Evolutionary conservation across 2,329 filamentous ascomycete species (phyloP), one percentile per base, ranked within the genome.

Genomic region (Helminthosporium solani): DNA sequence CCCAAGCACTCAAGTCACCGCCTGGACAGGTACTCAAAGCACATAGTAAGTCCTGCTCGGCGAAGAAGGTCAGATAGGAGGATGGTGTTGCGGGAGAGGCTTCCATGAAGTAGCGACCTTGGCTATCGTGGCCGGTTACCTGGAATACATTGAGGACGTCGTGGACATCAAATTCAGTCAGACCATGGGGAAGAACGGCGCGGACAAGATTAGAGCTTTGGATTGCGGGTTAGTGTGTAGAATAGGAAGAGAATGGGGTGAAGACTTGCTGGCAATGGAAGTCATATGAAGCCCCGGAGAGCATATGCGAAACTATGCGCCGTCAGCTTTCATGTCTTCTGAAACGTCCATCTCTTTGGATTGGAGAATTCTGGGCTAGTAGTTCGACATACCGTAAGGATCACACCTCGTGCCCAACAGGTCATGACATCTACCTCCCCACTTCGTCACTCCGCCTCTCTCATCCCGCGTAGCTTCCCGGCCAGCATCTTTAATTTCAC

Each of bases 131-230:
- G 0, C 88, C 88, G 0, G 89, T 94, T 6, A 91, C 87, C 67
- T 95, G 89, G 64, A 95, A 94, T 2, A 95, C 76, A 61, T 95
- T 95, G 43, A 95, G 77, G 0, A 95, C 88, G 65, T 95, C 88
- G 60, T 95, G 89, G 1, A 94, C 82, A 62, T 94, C 88, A 23
- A 75, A 74, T 69, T 94, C 89, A 4, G 75, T 78, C 33, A 94
- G 67, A 0, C 87, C 87, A 50, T 77, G 84, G 0, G 85, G 84
- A 1, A 84, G 51, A 2, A 94, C 81, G 0, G 89, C 86, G 3
- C 89, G 81, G 1, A 82, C 83, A 9, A 95, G 78, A 66, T 95
- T 95, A 1, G 85, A 89, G 62, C 41, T 48, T n/a, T 14, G 12
- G 14, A 3, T 8, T 18, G 27, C 3, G 19, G 27, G 42, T 21